A percentile compares a stretch with the other conserved stretches of the same genome.
Evolutionary conservation across 148 eudicot species (phyloP).

Genomic region (Bassia scoparia): DNA sequence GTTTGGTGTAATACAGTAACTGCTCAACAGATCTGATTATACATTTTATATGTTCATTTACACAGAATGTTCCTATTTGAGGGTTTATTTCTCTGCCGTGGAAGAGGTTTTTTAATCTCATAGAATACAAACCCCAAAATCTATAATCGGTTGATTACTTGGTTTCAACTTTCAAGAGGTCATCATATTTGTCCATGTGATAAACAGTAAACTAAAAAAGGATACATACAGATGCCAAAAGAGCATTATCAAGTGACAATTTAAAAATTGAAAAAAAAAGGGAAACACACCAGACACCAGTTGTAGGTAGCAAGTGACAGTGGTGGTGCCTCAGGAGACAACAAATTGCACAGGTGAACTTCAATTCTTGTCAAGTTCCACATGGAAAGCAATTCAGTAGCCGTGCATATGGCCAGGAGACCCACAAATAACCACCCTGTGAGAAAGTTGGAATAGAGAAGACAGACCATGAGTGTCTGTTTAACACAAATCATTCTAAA

Average conservation of each 20-base stretch:
- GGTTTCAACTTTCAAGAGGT: neutral
- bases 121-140: no score
- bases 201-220: neutral
- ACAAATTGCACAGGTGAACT: constrained; percentile 81
- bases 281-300: constrained; percentile 84
- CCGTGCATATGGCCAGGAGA: constrained; percentile 58
- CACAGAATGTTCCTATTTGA: no score
- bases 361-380: constrained; percentile 94
- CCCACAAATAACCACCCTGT: constrained; percentile 63
- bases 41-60: no score
- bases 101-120: no score
- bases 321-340: constrained; percentile 88
- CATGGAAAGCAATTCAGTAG: constrained; percentile 86
- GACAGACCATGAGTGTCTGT: neutral
- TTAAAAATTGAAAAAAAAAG: neutral
- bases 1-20: neutral
- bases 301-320: constrained; percentile 88
- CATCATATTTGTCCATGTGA: neutral
- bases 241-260: constrained; percentile 5
- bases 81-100: no score
- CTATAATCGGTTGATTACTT: neutral
- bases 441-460: neutral
- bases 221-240: neutral
- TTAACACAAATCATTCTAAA: neutral
- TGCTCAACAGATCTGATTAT: no score